Evolutionary conservation across 805 yeast genomes (phyloP), one percentile per base, ranked within the genome.

Genomic region (Saturnispora sekii): DNA sequence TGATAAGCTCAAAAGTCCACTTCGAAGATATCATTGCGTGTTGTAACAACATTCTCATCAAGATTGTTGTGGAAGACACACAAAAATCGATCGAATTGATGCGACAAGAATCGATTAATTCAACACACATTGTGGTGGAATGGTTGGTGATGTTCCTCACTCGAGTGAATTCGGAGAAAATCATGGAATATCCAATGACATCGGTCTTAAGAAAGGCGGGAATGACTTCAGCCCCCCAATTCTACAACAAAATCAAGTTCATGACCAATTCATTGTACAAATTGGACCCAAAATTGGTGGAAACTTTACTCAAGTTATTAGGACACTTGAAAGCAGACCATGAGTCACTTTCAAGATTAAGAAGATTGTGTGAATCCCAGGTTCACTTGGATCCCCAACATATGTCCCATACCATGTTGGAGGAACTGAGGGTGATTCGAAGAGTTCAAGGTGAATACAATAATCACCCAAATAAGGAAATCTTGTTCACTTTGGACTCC

Each of bases 91-190:
- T 44, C 4, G 32, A 54, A 18, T 51, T 51, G 4, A 48, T 58
- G 8, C 45, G 65, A 29, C 59, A 60, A 6, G 32, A 39, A 16
- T 18, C 38, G n/a, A 26, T 48, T 15, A 46, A 48, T 33, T 48
- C 48, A 5, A 32, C 41, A 5, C 43, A 29, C 35, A 37, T 50
- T 4, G 29, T 46, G 3, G 14, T 46, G 12, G 31, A 30, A 5
- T 16, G 41, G 44, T 65, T 47, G 61, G 62, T 60, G 10, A 67
- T 77, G 0, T 50, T 69, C 1, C 51, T 65, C 17, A 56, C 69
- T 1, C 41, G 38, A 28, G 16, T 21, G 12, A 38, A 16, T 5
- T 34, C 41, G 5, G 29, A n/a, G 7, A 34, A 36, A 12, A 33
- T 44, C 5, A 15, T 39, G 35, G 17, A 36, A 5, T 31, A 41